Evolutionary conservation across 768 basidiomycete species (phyloP).

Genomic region (Boletus speciosus): DNA sequence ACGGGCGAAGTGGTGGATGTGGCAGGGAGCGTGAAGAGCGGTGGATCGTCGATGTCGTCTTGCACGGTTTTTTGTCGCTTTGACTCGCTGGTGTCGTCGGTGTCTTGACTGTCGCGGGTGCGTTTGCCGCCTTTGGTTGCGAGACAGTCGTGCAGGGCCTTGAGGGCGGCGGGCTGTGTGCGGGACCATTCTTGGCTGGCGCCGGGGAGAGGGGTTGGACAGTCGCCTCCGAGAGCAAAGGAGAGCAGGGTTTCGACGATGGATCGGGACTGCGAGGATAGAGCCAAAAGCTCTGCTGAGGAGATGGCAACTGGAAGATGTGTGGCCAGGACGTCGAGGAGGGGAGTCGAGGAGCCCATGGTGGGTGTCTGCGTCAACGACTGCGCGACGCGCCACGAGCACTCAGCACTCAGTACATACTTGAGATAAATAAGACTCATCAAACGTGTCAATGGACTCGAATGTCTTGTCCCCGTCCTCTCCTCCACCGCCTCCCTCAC

Average conservation of each 20-base stretch:
- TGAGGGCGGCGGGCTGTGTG: constrained; percentile 21
- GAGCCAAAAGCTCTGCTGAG: constrained; percentile 1
- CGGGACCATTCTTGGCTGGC: constrained; percentile 23
- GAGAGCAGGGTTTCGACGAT: constrained; percentile 26
- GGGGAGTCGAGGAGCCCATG: constrained; percentile 20
- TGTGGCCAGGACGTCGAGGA: constrained; percentile 19
- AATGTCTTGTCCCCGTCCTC: too few species aligned
- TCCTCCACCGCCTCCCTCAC: too few species aligned
- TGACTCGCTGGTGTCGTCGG: constrained; percentile 4
- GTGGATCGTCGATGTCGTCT: constrained; percentile 35
- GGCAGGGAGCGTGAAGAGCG: constrained; percentile 57
- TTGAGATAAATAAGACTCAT: too few species aligned
- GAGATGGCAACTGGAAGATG: constrained; percentile 20
- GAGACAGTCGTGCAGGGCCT: constrained; percentile 17
- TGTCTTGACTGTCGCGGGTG: constrained; percentile 15
- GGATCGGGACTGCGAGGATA: not conserved
- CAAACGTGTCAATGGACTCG: too few species aligned
- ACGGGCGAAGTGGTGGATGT: constrained; percentile 71
- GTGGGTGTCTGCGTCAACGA: too few species aligned
- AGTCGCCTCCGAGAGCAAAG: constrained; percentile 30
- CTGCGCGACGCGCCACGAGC: too few species aligned
- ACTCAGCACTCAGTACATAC: too few species aligned
- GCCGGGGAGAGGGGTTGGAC: constrained; percentile 15
- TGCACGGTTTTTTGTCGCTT: constrained; percentile 20
- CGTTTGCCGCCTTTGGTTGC: constrained; percentile 20